Evolutionary conservation across 1,139 yeast species (phyloP), one percentile per base, ranked within the genome.

Genomic region (Sugiyamaella grinbergsii): DNA sequence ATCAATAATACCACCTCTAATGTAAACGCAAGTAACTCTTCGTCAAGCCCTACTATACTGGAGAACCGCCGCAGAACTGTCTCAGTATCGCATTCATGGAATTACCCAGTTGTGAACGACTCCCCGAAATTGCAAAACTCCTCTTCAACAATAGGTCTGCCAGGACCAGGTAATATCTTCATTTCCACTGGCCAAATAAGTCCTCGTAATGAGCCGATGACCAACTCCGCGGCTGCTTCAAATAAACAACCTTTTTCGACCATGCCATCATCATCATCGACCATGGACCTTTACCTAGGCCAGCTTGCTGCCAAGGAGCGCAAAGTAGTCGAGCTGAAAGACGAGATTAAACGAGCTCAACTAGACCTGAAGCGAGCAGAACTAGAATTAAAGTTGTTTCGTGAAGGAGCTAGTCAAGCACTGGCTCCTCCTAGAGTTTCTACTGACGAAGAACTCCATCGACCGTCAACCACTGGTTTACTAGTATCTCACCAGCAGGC

Each of bases 261-360:
- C 24, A 6, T 33, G 2, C 18, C 24, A 6, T 10, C 47, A 8
- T 18, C 36, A 26, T 24, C 33, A 15, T 45, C 49, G 7, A 29
- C 49, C 5, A 52, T 51, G 39, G 62, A 58, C 36, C 42, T 33
- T 11, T 61, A 54, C 49, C 49, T 68, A 45, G 65, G 70, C 23
- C 62, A 64, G 51, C 60, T 69, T 42, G 73, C 73, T 3, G 62
- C 67, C 37, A 64, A 66, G 42, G 71, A 69, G 50, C 63, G 72
- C 3, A 59, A 64, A 18, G 71, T 69, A 13, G 65, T 65, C 16
- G 71, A 69, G 51, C 62, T 69, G 29, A 53, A 62, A 15, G 70
- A 66, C 50, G 71, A 69, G 52, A 56, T 67, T 42, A 57, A 61
- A 49, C 55, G 67, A 31, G 58, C 64, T 33, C 64, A 68, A 44